phyloP scores from a whole-genome alignment of 2,329 filamentous ascomycete species.

The Arthrinium puccinioides region DNA sequence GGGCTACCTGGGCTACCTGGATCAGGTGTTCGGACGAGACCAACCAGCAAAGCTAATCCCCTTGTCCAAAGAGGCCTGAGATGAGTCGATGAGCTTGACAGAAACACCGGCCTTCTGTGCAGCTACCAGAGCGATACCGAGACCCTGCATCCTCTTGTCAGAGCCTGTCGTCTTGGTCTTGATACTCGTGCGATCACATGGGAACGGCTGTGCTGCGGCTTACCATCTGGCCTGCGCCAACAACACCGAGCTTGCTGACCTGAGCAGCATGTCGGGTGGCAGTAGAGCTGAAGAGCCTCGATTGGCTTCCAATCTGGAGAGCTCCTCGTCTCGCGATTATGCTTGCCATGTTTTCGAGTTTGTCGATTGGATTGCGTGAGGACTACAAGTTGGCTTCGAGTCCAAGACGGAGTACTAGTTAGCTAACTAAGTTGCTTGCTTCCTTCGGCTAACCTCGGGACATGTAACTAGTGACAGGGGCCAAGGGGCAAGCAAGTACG shows the following conservation, averaged over 20 bases:
- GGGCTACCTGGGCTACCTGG: neutral
- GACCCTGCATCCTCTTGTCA: constrained; percentile 51
- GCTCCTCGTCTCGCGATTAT: constrained; percentile 30
- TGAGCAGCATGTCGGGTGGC: constrained; percentile 55
- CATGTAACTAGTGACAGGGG: too few species aligned
- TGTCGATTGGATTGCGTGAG: neutral
- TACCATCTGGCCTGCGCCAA: constrained; percentile 96
- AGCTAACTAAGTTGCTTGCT: neutral
- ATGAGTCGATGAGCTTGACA: constrained; percentile 79
- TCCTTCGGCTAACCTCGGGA: constrained; percentile 7
- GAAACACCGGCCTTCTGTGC: constrained; percentile 77
- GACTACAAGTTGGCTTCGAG: too few species aligned
- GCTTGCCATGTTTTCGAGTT: constrained; percentile 28
- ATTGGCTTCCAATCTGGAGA: constrained; percentile 22
- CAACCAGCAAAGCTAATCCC: constrained; percentile 81
- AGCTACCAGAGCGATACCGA: constrained; percentile 93
- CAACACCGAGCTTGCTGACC: constrained; percentile 81
- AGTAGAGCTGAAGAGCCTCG: constrained; percentile 63
- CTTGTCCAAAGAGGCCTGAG: constrained; percentile 79
- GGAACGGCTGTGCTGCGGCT: constrained; percentile 23
- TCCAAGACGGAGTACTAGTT: too few species aligned
- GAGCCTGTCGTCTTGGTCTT: too few species aligned
- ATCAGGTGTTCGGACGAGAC: constrained; percentile 12
- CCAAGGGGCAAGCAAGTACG: too few species aligned
- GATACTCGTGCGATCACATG: constrained; percentile 26